A percentile compares a stretch with the other conserved stretches of the same genome.
Conservation (phyloP, 257 asterid genomes). For the Nicotiana attenuata region DNA sequence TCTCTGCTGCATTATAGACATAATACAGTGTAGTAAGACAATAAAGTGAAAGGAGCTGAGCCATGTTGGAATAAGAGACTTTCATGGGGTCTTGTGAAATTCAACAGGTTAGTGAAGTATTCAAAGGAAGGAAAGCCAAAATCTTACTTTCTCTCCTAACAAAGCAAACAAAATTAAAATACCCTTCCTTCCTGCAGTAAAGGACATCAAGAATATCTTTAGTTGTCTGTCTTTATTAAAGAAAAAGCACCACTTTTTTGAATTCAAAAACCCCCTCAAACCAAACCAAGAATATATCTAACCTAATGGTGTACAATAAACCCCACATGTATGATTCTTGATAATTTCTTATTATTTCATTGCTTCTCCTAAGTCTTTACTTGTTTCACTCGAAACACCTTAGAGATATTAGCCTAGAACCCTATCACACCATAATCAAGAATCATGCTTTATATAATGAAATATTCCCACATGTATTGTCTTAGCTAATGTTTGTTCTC, state of each 20-base stretch:
- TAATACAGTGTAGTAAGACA: background rate
- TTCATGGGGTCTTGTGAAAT: constrained; percentile 11
- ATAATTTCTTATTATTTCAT: background rate
- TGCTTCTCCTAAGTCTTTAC: background rate
- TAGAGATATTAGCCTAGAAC: background rate
- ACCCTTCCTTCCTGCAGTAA: constrained; percentile 16
- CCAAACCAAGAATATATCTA: constrained; percentile 11
- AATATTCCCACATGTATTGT: constrained; percentile 3
- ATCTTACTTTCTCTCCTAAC: constrained; percentile 32
- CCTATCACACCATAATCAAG: background rate
- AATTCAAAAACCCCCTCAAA: constrained; percentile 29
- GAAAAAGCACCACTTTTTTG: constrained; percentile 38
- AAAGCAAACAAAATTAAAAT: constrained; percentile 24
- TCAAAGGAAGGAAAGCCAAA: constrained; percentile 24
- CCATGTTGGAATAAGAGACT: background rate
- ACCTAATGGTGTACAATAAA: constrained; percentile 3
- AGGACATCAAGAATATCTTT: constrained; percentile 55
- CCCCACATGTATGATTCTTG: constrained; percentile 6
- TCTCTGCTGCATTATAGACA: background rate
- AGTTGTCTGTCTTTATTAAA: constrained; percentile 60
- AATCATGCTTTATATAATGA: background rate
- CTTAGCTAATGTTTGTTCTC: constrained; percentile 12
- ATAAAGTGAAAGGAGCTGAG: constrained; percentile 8
- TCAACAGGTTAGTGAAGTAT: constrained; percentile 12
- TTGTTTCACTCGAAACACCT: background rate